These are phyloP conservation scores for Spinacia oleracea DNA, from an alignment of 179 eudicot genomes.

Conservation along the genomic window DNA sequence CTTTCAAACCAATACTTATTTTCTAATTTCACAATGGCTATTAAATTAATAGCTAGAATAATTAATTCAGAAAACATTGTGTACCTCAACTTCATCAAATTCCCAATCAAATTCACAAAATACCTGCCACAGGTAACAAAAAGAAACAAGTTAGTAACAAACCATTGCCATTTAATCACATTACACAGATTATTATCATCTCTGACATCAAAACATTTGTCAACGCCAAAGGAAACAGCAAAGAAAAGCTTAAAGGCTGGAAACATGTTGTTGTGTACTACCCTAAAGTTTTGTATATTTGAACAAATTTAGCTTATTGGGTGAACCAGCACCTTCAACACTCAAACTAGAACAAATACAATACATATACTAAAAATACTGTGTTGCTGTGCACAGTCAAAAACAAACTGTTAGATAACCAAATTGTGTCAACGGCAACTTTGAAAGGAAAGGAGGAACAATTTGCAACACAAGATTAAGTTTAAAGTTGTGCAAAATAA, in stretches of 20 bases:
- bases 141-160: constrained; percentile 8
- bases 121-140: constrained; percentile 49
- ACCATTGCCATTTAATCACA: neutral
- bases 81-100: constrained; percentile 87
- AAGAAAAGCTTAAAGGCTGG: neutral
- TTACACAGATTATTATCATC: neutral
- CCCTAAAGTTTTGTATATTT: neutral
- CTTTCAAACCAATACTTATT: neutral
- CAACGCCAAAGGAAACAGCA: neutral
- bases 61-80: neutral
- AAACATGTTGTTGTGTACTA: neutral
- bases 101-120: constrained; percentile 95
- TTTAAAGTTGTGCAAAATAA: neutral
- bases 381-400: neutral
- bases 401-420: neutral
- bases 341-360: neutral
- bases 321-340: constrained; percentile 12
- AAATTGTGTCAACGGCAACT: neutral
- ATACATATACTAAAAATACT: neutral
- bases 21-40: neutral
- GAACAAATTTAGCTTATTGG: neutral
- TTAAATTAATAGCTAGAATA: neutral
- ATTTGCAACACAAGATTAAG: neutral
- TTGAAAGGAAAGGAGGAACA: neutral
- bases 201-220: neutral